Conservation (phyloP, 2,329 filamentous ascomycete genomes). For the Fusarium austroafricanum region DNA sequence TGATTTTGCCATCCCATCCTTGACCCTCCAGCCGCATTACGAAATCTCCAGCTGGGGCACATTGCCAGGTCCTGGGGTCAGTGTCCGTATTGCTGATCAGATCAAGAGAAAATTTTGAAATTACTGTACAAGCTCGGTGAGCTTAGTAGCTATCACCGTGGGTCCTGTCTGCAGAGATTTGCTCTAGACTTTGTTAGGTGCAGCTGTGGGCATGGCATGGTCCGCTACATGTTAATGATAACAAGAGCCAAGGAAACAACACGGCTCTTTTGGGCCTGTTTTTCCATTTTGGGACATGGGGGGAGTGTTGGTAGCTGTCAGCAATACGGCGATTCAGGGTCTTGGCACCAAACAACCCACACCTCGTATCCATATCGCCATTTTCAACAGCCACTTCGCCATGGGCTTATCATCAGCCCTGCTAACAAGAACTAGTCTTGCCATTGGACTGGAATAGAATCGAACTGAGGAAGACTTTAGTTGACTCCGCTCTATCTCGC, state of each 20-base stretch:
- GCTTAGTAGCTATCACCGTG: constrained; percentile 27
- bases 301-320: constrained; percentile 38
- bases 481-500: constrained; percentile 36
- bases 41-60: constrained; percentile 20
- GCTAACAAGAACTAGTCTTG: constrained; percentile 33
- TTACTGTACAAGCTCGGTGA: constrained; percentile 28
- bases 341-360: constrained; percentile 31
- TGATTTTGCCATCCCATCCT: constrained; percentile 10
- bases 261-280: constrained; percentile 26
- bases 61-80: constrained; percentile 17
- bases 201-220: constrained; percentile 27
- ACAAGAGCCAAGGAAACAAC: constrained; percentile 27
- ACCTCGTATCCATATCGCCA: constrained; percentile 48
- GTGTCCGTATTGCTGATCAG: neutral
- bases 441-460: constrained; percentile 38
- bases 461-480: constrained; percentile 33
- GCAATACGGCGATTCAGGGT: constrained; percentile 43
- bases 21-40: neutral
- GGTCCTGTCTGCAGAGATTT: constrained; percentile 29
- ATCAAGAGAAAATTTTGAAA: constrained; percentile 16
- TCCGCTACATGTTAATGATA: constrained; percentile 24
- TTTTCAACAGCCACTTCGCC: constrained; percentile 43
- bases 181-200: constrained; percentile 34
- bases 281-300: constrained; percentile 38
- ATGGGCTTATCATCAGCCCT: constrained; percentile 45